Evolutionary conservation across 2,329 filamentous ascomycete species (phyloP).

Genomic region (Davidsoniella eucalypti): DNA sequence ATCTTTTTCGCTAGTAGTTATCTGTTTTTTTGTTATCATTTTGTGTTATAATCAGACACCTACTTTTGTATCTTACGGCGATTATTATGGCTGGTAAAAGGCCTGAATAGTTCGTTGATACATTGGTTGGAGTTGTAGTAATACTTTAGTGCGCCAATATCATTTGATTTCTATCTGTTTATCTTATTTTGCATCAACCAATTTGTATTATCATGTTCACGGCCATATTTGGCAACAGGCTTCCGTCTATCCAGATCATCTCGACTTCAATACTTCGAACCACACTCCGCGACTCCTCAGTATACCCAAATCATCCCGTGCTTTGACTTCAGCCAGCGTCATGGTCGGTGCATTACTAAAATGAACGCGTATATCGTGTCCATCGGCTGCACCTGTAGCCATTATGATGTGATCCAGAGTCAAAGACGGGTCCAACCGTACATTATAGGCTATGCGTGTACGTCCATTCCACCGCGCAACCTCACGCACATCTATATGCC

Average conservation of each 20-base stretch:
- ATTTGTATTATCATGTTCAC: too few relatives aligned
- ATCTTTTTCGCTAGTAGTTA: background rate
- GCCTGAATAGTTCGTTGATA: background rate
- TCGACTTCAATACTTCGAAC: background rate
- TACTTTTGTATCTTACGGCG: too few relatives aligned
- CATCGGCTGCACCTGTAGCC: background rate
- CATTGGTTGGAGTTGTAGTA: background rate
- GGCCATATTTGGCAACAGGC: too few relatives aligned
- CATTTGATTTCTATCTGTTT: too few relatives aligned
- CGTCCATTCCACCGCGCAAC: background rate
- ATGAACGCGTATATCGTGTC: conserved; percentile 2
- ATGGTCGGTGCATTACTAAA: background rate
- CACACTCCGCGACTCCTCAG: conserved; percentile 2
- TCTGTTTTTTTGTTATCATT: background rate
- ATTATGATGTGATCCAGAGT: conserved; percentile 3
- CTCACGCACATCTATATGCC: conserved; percentile 1
- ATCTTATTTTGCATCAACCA: too few relatives aligned
- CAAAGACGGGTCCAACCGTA: background rate
- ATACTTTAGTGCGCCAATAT: too few relatives aligned
- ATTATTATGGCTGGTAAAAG: background rate
- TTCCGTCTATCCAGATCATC: background rate
- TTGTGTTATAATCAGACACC: background rate
- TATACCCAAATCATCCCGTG: background rate
- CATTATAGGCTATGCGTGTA: background rate
- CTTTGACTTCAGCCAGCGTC: conserved; percentile 1